phyloP scores from a whole-genome alignment of 2,329 filamentous ascomycete species.

The Fusarium cyanostomum region DNA sequence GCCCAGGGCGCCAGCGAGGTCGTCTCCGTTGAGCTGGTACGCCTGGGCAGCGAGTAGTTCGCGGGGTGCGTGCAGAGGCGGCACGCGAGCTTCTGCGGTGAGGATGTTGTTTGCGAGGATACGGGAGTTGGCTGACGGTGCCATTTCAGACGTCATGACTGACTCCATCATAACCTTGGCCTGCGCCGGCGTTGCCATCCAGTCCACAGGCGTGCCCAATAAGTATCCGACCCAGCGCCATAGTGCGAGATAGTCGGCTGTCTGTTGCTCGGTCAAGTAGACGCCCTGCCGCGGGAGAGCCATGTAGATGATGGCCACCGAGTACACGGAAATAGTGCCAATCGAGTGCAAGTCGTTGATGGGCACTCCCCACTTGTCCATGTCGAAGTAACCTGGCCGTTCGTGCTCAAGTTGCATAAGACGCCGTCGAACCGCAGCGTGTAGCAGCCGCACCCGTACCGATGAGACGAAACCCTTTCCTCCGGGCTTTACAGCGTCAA shows the following conservation, averaged over 20 bases:
- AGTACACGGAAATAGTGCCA: slow-evolving; percentile 77
- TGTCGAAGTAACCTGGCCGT: slow-evolving; percentile 68
- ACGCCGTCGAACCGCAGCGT: slow-evolving; percentile 69
- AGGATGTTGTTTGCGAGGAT: slow-evolving; percentile 81
- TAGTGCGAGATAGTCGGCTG: slow-evolving; percentile 74
- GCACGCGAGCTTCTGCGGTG: slow-evolving; percentile 69
- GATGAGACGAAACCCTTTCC: slow-evolving; percentile 69
- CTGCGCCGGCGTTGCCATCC: slow-evolving; percentile 63
- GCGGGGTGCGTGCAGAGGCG: slow-evolving; percentile 71
- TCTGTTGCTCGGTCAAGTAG: slow-evolving; percentile 68
- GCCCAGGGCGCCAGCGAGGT: slow-evolving; percentile 67
- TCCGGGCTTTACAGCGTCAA: slow-evolving; percentile 73
- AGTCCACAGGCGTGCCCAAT: slow-evolving; percentile 72
- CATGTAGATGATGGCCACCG: slow-evolving; percentile 72
- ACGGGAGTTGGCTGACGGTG: slow-evolving; percentile 69
- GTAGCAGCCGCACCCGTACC: slow-evolving; percentile 71
- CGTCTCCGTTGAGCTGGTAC: slow-evolving; percentile 74
- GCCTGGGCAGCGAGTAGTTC: slow-evolving; percentile 75
- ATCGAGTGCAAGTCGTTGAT: slow-evolving; percentile 82
- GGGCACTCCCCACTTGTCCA: slow-evolving; percentile 67
- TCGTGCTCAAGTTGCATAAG: slow-evolving; percentile 66
- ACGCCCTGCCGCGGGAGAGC: slow-evolving; percentile 79
- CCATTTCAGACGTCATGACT: slow-evolving; percentile 71
- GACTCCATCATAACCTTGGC: slow-evolving; percentile 74
- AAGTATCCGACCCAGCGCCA: slow-evolving; percentile 80